Base-by-base conservation (phyloP, 805 yeast species). In the Kazachstania martiniae region DNA sequence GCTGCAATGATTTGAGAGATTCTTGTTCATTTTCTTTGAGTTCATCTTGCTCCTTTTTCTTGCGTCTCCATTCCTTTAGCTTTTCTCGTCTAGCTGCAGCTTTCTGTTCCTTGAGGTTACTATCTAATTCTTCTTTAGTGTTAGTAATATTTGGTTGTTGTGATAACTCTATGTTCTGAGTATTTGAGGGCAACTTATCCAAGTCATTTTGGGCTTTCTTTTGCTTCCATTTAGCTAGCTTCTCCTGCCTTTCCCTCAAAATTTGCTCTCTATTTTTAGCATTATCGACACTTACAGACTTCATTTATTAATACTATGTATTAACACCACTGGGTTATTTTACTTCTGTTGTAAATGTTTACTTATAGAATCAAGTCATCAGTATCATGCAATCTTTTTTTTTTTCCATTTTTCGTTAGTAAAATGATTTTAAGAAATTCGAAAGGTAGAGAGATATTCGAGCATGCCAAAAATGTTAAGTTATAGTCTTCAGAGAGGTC, bases 171-270 rank as follows among this genome's bases (percentile, higher is more conserved):
- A 24, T 14, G 4, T 15, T 25, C 17, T 31, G 27, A 19, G 30
- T 26, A 34, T 33, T 35, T 31, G 28, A 29, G 26, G 15, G 35
- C 27, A 13, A 17, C 31, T 38, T 43, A 38, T 45, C 45, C 33
- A 46, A 44, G 21, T 46, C 51, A 26, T 49, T 46, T 32, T 59
- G 58, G 25, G 62, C 63, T 47, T 72, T 72, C 53, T 71, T 71
- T 42, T 58, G 61, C 44, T 71, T 74, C 84, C 84, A 78, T 28
- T 66, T 67, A 5, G 71, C 72, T 30, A 76, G 47, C 42, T 66
- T 68, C 38, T 70, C 74, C 38, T 68, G 68, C 33, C 84, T 46
- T 37, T 44, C 62, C 32, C 54, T 53, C 33, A 55, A 48, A 21
- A 51, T 48, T 36, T 56, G 58, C 33, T 58, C 61, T 38, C 59